Base-by-base conservation (phyloP, 305 asterid genomes). In the Fraxinus baroniana region DNA sequence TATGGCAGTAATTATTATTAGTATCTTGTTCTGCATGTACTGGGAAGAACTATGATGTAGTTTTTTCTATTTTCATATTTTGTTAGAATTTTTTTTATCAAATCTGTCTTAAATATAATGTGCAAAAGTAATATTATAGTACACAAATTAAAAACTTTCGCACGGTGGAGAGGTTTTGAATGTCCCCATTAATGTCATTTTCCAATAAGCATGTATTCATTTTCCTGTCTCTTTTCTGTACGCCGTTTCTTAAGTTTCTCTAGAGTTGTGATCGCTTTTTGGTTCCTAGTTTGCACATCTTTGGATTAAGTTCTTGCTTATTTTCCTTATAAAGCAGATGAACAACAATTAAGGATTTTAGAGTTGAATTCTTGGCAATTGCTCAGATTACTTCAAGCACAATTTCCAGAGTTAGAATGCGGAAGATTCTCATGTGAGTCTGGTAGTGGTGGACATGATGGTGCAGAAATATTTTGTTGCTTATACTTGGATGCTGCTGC, bases 301-400 rank as follows among this genome's bases (percentile, higher is more conserved):
- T 76, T 39, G 18, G 73, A 60, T 75, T 62, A 80, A 70, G 55
- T 68, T 37, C 41, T 28, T 85, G 74, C 39, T 49, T 24, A 7
- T 80, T 74, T 72, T 83, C 72, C 83, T 78, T 79, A 52, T 55
- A 26, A 89, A 83, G 80, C 92, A 95, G 98, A 87, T 83, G 94
- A 93, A 78, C 93, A 91, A 73, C 86, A 82, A 83, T 91, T 94
- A 81, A 94, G 94, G 89, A 80, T 93, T 82, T 86, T 94, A 80
- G 93, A 95, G 84, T 83, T 94, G 79, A 95, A 95, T 89, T 91
- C 97, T 22, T 95, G 95, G 98, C 99, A 95, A 83, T 86, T 95
- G 79, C 80, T 95, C 84, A 87, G 92, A 87, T 90, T 94, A 79
- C 92, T 95, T 81, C 86, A 90, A 52, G 89, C 91, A 57, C 97